Conservation (phyloP, 306 rosid genomes). For the Aeschynomene evenia region DNA sequence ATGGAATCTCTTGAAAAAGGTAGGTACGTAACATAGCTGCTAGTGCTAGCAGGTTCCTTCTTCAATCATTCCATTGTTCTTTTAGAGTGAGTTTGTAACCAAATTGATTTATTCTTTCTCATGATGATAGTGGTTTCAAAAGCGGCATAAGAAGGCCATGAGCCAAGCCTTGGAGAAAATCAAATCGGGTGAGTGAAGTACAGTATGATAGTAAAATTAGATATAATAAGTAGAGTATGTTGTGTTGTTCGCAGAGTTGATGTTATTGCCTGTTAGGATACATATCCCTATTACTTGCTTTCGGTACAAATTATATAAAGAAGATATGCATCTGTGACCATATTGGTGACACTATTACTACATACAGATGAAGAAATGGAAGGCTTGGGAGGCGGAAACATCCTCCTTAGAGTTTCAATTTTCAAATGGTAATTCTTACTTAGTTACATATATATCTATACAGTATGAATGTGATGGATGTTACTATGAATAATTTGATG, state of each 20-base stretch:
- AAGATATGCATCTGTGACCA: slow-evolving; percentile 64
- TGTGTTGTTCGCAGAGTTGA: slow-evolving; percentile 56
- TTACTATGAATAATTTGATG: too few relatives aligned
- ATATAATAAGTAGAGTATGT: too few relatives aligned
- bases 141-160: slow-evolving; percentile 66
- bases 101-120: too few relatives aligned
- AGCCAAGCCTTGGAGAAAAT: slow-evolving; percentile 74
- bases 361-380: slow-evolving; percentile 72
- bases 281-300: slow-evolving; percentile 66
- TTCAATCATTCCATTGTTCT: too few relatives aligned
- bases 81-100: too few relatives aligned
- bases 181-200: slow-evolving; percentile 57
- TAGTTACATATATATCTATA: too few relatives aligned
- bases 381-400: slow-evolving; percentile 71
- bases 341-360: too few relatives aligned
- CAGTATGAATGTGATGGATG: too few relatives aligned
- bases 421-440: slow-evolving; percentile 51
- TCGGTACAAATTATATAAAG: slow-evolving; percentile 47
- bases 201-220: background rate
- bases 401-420: slow-evolving; percentile 64
- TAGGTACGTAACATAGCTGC: too few relatives aligned
- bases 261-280: slow-evolving; percentile 78
- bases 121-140: slow-evolving; percentile 76
- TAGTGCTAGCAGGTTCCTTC: too few relatives aligned
- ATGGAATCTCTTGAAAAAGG: too few relatives aligned